Base-by-base conservation (phyloP, 345 rosid species). In the Eutrema yunnanense region DNA sequence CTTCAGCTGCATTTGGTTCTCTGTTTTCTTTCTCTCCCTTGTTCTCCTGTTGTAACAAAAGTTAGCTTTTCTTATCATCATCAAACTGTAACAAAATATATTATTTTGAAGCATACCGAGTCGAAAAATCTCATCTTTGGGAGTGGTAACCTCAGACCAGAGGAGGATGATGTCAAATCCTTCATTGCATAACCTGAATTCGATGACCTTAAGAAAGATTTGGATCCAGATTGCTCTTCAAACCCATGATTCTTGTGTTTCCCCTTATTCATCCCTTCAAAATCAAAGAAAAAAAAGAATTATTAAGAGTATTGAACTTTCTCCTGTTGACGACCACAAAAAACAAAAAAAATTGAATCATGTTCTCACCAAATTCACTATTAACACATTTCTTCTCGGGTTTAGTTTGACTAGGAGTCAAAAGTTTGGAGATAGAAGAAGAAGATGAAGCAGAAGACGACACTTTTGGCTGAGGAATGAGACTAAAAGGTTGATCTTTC, bases 71-170 rank as follows among this genome's bases (percentile, higher is more conserved):
- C 30, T 55, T 22, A 22, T 73, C 13, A 41, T 32, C 12, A 66
- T 5, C 52, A 19, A 19, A 19, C 22, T 0, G 1, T 19, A 19
- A 19, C 22, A 19, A 19, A 3, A 14, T 43, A 26, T 26, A 10
- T n/a, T 36, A 10, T 43, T 22, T 26, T 26, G 6, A 60, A 52
- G 38, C 70, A 14, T 70, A 76, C 79, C 79, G 71, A 53, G 60
- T 76, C 60, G 71, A 76, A 63, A 58, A 57, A 67, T 3, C 40
- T 13, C 73, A 74, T 74, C 67, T 67, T 74, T 67, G 73, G 78
- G 4, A 50, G 58, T 50, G 80, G 80, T 26, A 76, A 56, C 40
- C 67, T 70, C 32, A 70, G 13, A 62, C 62, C 75, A 47, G 75
- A 76, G 12, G 72, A 67, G 30, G 73, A 61, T 19, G 44, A 48